phyloP scores from a whole-genome alignment of 1,284 basidiomycete genomes.

The Malassezia arunalokei region DNA sequence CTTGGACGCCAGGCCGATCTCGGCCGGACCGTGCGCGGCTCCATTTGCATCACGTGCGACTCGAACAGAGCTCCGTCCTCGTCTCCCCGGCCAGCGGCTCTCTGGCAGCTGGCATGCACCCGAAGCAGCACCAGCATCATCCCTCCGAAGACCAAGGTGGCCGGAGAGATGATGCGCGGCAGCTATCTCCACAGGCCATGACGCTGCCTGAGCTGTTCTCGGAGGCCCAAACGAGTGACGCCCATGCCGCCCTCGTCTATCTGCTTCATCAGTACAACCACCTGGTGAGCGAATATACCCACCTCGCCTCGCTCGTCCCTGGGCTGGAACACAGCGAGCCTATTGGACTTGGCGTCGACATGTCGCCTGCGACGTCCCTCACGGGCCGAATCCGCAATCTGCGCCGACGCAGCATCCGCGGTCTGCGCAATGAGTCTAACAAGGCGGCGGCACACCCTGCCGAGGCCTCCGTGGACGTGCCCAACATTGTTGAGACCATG shows the following conservation, averaged over 20 bases:
- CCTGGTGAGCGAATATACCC: background rate
- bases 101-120: too few species aligned
- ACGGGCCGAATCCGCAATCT: constrained; percentile 6
- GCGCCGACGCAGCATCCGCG: constrained; percentile 7
- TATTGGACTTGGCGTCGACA: constrained; percentile 6
- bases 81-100: too few species aligned
- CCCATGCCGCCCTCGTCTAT: background rate
- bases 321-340: background rate
- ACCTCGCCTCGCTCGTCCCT: background rate
- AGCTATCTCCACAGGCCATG: background rate
- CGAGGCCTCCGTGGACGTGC: background rate
- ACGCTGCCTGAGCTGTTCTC: background rate
- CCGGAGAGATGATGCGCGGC: too few species aligned
- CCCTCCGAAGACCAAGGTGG: too few species aligned
- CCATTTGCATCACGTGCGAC: too few species aligned
- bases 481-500: background rate
- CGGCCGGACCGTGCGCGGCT: too few species aligned
- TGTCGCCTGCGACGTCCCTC: background rate
- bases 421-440: background rate
- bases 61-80: too few species aligned
- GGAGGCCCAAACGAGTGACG: constrained; percentile 3
- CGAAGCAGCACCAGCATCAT: too few species aligned
- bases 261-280: constrained; percentile 11
- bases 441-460: background rate
- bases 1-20: too few species aligned